These are phyloP conservation scores for Quercus mongolica DNA, from an alignment of 306 rosid genomes.

Conservation along the genomic window DNA sequence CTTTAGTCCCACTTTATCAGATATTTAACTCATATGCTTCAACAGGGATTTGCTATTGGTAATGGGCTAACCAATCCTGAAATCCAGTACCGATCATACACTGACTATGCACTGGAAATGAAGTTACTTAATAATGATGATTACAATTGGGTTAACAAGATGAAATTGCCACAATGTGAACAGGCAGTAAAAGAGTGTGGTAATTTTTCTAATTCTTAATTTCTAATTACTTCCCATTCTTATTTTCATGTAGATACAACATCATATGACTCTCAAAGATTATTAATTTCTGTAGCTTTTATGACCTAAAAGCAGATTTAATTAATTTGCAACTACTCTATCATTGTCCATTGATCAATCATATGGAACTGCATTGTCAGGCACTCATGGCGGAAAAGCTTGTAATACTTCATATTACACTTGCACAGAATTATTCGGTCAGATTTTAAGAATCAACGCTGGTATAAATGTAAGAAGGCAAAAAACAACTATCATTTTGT, in stretches of 20 bases:
- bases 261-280: background rate
- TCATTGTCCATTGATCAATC: background rate
- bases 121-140: slow-evolving; percentile 48
- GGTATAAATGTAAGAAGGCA: slow-evolving; percentile 56
- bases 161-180: slow-evolving; percentile 49
- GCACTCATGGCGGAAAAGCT: slow-evolving; percentile 47
- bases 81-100: slow-evolving; percentile 75
- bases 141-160: slow-evolving; percentile 40
- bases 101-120: slow-evolving; percentile 65
- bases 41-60: slow-evolving; percentile 95
- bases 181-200: slow-evolving; percentile 60
- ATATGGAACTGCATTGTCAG: slow-evolving; percentile 39
- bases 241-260: background rate
- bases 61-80: slow-evolving; percentile 83
- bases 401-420: slow-evolving; percentile 32
- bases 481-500: background rate
- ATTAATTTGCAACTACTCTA: background rate
- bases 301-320: background rate
- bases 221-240: background rate
- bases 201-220: slow-evolving; percentile 15
- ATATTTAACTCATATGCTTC: background rate
- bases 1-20: background rate
- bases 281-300: background rate
- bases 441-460: slow-evolving; percentile 31
- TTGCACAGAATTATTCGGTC: slow-evolving; percentile 48